A percentile compares a stretch with the other conserved stretches of the same genome.
phyloP scores from a whole-genome alignment of 495 filamentous ascomycete genomes.

The Neurospora intermedia region DNA sequence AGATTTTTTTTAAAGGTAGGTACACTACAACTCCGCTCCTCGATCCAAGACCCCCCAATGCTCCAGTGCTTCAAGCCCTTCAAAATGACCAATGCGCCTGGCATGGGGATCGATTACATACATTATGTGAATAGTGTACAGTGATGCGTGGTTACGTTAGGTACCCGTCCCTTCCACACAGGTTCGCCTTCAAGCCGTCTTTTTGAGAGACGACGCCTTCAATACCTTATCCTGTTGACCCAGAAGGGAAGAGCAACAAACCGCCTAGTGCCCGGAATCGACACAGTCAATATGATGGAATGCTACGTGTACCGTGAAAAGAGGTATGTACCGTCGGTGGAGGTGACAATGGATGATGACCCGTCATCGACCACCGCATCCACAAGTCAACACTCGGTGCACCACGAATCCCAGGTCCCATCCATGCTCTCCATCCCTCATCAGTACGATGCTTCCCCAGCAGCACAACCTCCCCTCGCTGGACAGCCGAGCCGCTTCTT shows the following conservation, averaged over 20 bases:
- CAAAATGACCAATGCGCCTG: not conserved
- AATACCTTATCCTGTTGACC: not conserved
- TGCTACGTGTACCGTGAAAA: not conserved
- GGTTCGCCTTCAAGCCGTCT: not conserved
- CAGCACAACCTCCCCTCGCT: constrained; percentile 16
- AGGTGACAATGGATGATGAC: not conserved
- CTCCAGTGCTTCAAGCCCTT: not conserved
- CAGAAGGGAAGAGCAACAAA: not conserved
- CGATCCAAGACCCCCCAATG: not conserved
- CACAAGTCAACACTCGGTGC: constrained; percentile 5
- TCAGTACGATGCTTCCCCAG: constrained; percentile 16
- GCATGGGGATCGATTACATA: not conserved
- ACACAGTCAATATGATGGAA: not conserved
- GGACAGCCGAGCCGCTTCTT: constrained; percentile 12
- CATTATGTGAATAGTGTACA: not conserved
- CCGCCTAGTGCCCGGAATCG: not conserved
- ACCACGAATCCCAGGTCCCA: constrained; percentile 10
- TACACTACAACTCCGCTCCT: not conserved
- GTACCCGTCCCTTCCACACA: not conserved
- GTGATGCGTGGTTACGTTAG: not conserved
- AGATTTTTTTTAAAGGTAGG: too few species aligned
- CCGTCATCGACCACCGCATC: not conserved
- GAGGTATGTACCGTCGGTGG: not conserved
- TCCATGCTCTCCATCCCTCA: not conserved
- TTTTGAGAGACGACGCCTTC: not conserved